Percentiles rank a stretch among this genome's conserved stretches.
These are phyloP conservation scores for Delonix regia DNA, from an alignment of 306 rosid species.

Conservation along the genomic window DNA sequence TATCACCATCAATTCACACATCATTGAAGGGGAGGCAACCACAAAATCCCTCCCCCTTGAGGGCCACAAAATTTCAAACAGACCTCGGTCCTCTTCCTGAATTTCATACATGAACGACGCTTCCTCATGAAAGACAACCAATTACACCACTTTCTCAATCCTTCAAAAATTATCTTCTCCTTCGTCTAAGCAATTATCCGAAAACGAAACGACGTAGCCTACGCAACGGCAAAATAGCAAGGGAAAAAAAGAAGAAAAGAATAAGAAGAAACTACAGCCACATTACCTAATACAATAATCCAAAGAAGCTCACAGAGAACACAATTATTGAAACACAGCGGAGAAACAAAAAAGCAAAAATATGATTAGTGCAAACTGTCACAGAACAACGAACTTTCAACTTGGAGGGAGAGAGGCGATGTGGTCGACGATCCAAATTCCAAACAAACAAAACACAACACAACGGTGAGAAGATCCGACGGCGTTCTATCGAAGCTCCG, in stretches of 20 bases:
- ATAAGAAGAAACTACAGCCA: not conserved
- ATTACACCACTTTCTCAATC: not conserved
- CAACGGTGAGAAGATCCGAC: slow-evolving; percentile 24
- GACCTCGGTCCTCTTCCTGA: not conserved
- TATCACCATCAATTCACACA: not conserved
- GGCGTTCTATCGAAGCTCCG: slow-evolving; percentile 35
- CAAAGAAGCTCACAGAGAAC: slow-evolving; percentile 3
- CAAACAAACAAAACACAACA: not conserved
- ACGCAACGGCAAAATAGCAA: not conserved
- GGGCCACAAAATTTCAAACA: not conserved
- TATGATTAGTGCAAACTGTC: slow-evolving; percentile 25
- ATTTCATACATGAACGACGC: not conserved
- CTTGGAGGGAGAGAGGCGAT: not conserved
- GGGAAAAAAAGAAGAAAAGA: not conserved
- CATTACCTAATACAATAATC: slow-evolving; percentile 36
- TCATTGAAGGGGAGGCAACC: not conserved
- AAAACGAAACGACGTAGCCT: slow-evolving; percentile 12
- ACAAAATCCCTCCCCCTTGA: not conserved
- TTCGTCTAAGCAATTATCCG: not conserved
- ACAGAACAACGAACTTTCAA: slow-evolving; percentile 52
- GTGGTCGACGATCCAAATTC: slow-evolving; percentile 25
- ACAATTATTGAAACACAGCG: not conserved
- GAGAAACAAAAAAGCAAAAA: not conserved
- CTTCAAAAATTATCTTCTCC: slow-evolving; percentile 11
- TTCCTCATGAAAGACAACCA: not conserved